Evolutionary conservation across 768 basidiomycete species (phyloP).

Genomic region (Auriscalpium microsporum): DNA sequence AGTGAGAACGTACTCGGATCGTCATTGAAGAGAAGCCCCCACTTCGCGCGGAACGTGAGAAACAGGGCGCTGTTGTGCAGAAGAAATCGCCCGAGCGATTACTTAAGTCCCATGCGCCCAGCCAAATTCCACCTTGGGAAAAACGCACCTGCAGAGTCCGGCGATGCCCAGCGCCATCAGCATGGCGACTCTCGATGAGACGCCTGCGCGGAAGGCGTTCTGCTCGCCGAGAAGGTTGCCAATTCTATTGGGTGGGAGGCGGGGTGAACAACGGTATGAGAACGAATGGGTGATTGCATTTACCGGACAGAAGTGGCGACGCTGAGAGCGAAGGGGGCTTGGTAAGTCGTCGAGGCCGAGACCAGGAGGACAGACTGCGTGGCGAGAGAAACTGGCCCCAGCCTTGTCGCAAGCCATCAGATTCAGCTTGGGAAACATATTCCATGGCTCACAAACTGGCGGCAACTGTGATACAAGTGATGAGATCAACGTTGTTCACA

Average conservation of each 20-base stretch:
- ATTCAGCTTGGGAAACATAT: conserved; percentile 12
- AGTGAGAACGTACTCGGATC: conserved; percentile 29
- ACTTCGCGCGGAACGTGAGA: conserved; percentile 35
- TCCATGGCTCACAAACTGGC: conserved; percentile 36
- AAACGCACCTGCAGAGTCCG: conserved; percentile 49
- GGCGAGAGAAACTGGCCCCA: conserved; percentile 77
- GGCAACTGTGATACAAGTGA: conserved; percentile 32
- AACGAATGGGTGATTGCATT: conserved; percentile 7
- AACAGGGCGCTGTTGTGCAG: conserved; percentile 28
- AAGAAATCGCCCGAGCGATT: not conserved
- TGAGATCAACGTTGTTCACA: not conserved
- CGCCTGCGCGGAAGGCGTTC: conserved; percentile 61
- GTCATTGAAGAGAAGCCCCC: conserved; percentile 54
- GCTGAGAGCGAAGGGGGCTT: conserved; percentile 76
- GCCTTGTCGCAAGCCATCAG: conserved; percentile 28
- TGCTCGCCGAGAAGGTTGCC: conserved; percentile 85
- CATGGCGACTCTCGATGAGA: conserved; percentile 58
- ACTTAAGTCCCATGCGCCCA: not conserved
- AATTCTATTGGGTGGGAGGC: conserved; percentile 36
- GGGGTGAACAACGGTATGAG: not conserved
- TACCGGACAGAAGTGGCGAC: conserved; percentile 83
- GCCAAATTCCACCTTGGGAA: not conserved
- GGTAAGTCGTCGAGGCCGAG: conserved; percentile 69
- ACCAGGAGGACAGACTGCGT: conserved; percentile 81
- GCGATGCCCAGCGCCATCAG: conserved; percentile 59